Conservation (phyloP, 495 filamentous ascomycete species). For the Aspergillus baeticus region DNA sequence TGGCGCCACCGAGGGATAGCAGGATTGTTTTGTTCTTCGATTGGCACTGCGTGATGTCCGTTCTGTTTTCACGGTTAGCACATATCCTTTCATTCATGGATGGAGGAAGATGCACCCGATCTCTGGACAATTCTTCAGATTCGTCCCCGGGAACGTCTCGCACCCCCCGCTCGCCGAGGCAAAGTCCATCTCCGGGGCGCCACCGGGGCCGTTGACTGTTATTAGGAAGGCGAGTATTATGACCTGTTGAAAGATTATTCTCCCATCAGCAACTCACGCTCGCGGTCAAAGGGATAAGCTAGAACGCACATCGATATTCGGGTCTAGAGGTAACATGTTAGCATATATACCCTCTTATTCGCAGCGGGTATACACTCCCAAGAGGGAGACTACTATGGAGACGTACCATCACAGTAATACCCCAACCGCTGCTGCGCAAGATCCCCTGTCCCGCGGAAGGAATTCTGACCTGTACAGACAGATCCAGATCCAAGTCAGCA, state of each 20-base stretch:
- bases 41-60: slow-evolving; percentile 67
- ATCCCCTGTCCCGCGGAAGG: slow-evolving; percentile 41
- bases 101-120: slow-evolving; percentile 53
- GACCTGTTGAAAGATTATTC: too few species aligned
- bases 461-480: slow-evolving; percentile 57
- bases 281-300: too few species aligned
- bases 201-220: slow-evolving; percentile 47
- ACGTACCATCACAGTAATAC: slow-evolving; percentile 61
- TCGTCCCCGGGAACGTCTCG: slow-evolving; percentile 53
- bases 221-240: slow-evolving; percentile 63
- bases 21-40: slow-evolving; percentile 62
- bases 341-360: slow-evolving; percentile 21
- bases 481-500: slow-evolving; percentile 23
- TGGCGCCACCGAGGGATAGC: slow-evolving; percentile 65
- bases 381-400: slow-evolving; percentile 22
- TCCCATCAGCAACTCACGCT: too few species aligned
- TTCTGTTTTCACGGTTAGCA: slow-evolving; percentile 26
- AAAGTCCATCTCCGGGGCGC: slow-evolving; percentile 59
- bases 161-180: slow-evolving; percentile 58
- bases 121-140: slow-evolving; percentile 59
- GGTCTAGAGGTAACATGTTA: not conserved
- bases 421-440: slow-evolving; percentile 53
- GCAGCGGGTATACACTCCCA: not conserved
- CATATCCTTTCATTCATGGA: too few species aligned
- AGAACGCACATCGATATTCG: slow-evolving; percentile 37